Conservation (phyloP, 1,139 yeast species). For the Candida pseudoviswanathii region DNA sequence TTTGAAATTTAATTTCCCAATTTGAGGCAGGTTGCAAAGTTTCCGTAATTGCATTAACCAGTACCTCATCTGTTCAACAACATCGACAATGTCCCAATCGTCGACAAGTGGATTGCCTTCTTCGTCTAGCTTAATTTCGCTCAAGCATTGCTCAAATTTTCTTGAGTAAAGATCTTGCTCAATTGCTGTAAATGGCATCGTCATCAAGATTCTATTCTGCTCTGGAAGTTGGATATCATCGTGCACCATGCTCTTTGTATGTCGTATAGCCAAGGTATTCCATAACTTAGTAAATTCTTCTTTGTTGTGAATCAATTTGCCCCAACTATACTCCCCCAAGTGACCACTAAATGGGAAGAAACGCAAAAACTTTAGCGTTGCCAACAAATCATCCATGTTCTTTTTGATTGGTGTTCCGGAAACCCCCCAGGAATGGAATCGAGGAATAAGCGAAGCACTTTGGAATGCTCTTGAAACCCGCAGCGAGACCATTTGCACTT, state of each 20-base stretch:
- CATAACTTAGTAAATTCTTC: slow-evolving; percentile 51
- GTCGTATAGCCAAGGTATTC: slow-evolving; percentile 62
- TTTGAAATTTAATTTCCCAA: slow-evolving; percentile 46
- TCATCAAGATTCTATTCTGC: slow-evolving; percentile 68
- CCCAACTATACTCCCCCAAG: slow-evolving; percentile 45
- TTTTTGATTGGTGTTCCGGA: slow-evolving; percentile 90
- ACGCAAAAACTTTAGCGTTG: slow-evolving; percentile 68
- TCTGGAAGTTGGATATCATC: slow-evolving; percentile 76
- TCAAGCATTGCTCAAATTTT: slow-evolving; percentile 60
- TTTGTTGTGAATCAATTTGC: slow-evolving; percentile 25
- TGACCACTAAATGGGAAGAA: slow-evolving; percentile 60
- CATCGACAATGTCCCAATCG: slow-evolving; percentile 53
- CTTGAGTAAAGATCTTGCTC: slow-evolving; percentile 83
- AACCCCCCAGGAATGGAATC: slow-evolving; percentile 94
- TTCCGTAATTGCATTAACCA: slow-evolving; percentile 76
- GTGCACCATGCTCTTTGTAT: slow-evolving; percentile 81
- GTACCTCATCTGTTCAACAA: slow-evolving; percentile 50
- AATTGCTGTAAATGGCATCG: slow-evolving; percentile 74
- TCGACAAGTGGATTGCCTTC: slow-evolving; percentile 55
- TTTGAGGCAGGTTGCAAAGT: slow-evolving; percentile 80
- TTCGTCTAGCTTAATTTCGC: slow-evolving; percentile 60
- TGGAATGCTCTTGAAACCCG: slow-evolving; percentile 75
- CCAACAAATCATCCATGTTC: slow-evolving; percentile 64
- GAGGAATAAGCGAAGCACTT: slow-evolving; percentile 76
- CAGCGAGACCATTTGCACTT: slow-evolving; percentile 88